A percentile compares a stretch with the other conserved stretches of the same genome.
Evolutionary conservation across 495 filamentous ascomycete genomes (phyloP).

Genomic region (Lasiosphaeria ovina): DNA sequence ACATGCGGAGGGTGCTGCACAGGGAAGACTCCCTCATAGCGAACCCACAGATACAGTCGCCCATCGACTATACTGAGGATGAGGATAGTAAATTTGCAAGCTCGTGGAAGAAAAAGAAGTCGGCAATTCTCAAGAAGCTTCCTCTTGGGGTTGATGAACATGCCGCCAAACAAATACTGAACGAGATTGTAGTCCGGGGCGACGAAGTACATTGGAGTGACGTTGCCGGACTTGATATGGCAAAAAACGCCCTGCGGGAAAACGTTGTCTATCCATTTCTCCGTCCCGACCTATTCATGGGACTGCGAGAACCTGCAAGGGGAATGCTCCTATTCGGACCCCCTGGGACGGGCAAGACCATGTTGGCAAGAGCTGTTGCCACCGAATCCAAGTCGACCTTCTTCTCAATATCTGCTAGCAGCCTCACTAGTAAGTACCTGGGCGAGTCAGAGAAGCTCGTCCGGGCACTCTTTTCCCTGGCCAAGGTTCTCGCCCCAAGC

Average conservation of each 20-base stretch:
- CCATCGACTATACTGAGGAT: slow-evolving; percentile 26
- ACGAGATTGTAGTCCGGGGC: slow-evolving; percentile 92
- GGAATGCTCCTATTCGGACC: slow-evolving; percentile 97
- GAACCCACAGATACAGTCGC: slow-evolving; percentile 11
- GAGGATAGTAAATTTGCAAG: slow-evolving; percentile 39
- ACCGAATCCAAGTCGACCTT: slow-evolving; percentile 95
- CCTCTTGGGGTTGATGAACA: slow-evolving; percentile 75
- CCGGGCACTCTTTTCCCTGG: slow-evolving; percentile 83
- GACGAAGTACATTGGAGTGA: slow-evolving; percentile 96
- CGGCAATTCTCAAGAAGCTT: slow-evolving; percentile 66
- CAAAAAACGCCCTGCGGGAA: slow-evolving; percentile 91
- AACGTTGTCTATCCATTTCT: slow-evolving; percentile 97
- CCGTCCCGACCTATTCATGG: slow-evolving; percentile 92
- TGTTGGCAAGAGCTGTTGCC: slow-evolving; percentile 92
- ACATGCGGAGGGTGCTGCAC: slow-evolving; percentile 7
- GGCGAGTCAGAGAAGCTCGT: slow-evolving; percentile 97
- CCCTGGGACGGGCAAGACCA: slow-evolving; percentile 96
- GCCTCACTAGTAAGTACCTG: slow-evolving; percentile 91
- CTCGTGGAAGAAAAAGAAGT: slow-evolving; percentile 50
- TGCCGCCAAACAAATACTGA: slow-evolving; percentile 87
- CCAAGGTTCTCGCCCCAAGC: slow-evolving; percentile 84
- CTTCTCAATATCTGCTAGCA: slow-evolving; percentile 94
- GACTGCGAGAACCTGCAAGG: slow-evolving; percentile 86
- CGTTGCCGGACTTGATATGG: slow-evolving; percentile 84
- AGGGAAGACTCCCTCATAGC: slow-evolving; percentile 19